phyloP scores from a whole-genome alignment of 2,329 filamentous ascomycete species.

The Zalaria sp. region DNA sequence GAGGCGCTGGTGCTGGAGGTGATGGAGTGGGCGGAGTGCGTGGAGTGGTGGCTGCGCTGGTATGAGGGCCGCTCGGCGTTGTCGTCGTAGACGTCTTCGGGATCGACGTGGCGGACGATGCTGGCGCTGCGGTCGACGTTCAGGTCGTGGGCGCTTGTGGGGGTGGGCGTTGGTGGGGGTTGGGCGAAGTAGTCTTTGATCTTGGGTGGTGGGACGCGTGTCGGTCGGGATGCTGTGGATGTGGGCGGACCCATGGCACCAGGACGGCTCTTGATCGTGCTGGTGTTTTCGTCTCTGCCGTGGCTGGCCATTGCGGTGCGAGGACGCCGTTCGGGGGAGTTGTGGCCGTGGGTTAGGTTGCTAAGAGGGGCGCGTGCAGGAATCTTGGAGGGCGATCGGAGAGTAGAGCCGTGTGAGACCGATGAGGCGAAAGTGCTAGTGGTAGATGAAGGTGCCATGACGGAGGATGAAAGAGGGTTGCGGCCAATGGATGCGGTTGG shows the following conservation, averaged over 20 bases:
- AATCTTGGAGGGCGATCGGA: conserved; percentile 51
- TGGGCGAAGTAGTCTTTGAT: conserved; percentile 70
- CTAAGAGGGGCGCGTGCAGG: conserved; percentile 56
- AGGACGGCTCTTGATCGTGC: conserved; percentile 15
- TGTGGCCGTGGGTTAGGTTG: conserved; percentile 55
- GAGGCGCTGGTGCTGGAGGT: conserved; percentile 7
- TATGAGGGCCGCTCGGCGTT: conserved; percentile 16
- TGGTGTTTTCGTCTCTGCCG: conserved; percentile 25
- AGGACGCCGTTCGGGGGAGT: conserved; percentile 62
- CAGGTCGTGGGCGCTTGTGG: conserved; percentile 15
- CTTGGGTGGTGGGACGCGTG: conserved; percentile 67
- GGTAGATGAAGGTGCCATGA: conserved; percentile 9
- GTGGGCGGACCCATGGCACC: conserved; percentile 24
- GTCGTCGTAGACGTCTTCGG: conserved; percentile 82
- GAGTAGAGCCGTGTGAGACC: conserved; percentile 15
- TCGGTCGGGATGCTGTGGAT: conserved; percentile 30
- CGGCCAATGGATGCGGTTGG: conserved; percentile 21
- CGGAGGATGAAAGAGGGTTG: conserved; percentile 12
- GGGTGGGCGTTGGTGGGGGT: conserved; percentile 26
- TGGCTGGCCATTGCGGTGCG: conserved; percentile 19
- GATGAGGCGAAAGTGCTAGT: conserved; percentile 24
- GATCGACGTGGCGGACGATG: conserved; percentile 45
- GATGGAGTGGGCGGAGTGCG: conserved; percentile 6
- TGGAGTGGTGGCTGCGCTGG: conserved; percentile 14
- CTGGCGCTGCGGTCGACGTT: conserved; percentile 39